Evolutionary conservation across 257 asterid genomes (phyloP), one percentile per base, ranked within the genome.

Genomic region (Penstemon barbatus): DNA sequence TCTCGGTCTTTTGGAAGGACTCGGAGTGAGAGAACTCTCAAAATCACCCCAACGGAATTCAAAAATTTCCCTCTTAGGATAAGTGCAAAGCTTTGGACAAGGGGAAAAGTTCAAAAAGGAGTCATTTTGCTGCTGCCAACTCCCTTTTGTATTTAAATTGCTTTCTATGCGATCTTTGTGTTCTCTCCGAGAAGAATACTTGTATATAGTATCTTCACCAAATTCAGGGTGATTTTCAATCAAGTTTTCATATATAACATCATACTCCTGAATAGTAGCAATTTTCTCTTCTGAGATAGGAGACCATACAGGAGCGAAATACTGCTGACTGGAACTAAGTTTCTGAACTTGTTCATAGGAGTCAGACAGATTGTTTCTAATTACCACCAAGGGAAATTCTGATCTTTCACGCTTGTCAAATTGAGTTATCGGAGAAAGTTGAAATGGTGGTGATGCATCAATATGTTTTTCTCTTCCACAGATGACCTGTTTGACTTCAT

Each of bases 231-330:
- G 67, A 60, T 65, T 83, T 59, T 73, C 77, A 71, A 40, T 49
- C 48, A 37, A 66, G 46, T 63, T 75, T 71, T 58, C 76, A 65
- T 69, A 73, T 42, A 50, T 57, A 70, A 71, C 67, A 77, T 71
- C 75, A 67, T 71, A 80, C 68, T 71, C 82, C 60, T 49, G 67
- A 76, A 68, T 67, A 73, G 73, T 73, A 19, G 57, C 52, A 53
- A 59, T 63, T 71, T 77, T 69, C 72, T 72, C 74, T 56, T 71
- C 69, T 45, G 78, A 58, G 71, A 68, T 56, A 66, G 85, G 84
- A 66, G 72, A 77, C 77, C 84, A 74, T 50, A 76, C 80, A 66
- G 83, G 69, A 71, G 72, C 54, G 66, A 82, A 78, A 71, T 83
- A 65, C 55, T 46, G 74, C 65, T 63, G 74, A 69, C 75, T 68